Evolutionary conservation across 1,284 basidiomycete genomes (phyloP).

Genomic region (Binderoboletus segoi): DNA sequence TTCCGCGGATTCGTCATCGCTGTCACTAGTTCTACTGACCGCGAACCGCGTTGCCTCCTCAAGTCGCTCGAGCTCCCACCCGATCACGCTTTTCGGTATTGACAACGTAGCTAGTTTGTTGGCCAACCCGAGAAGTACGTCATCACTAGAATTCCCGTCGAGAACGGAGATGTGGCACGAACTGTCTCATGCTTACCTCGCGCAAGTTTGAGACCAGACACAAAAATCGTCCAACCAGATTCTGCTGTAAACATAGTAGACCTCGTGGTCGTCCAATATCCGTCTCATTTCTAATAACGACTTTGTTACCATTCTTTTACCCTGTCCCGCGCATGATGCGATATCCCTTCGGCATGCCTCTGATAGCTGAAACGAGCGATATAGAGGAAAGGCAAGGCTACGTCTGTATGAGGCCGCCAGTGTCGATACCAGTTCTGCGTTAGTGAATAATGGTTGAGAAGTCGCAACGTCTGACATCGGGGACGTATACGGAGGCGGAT

Average conservation of each 20-base stretch:
- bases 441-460: constrained; percentile 39
- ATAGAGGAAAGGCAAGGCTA: constrained; percentile 71
- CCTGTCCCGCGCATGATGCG: constrained; percentile 56
- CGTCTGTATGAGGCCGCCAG: constrained; percentile 70
- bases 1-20: constrained; percentile 54
- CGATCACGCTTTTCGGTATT: constrained; percentile 57
- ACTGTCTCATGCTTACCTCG: constrained; percentile 47
- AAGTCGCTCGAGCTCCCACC: constrained; percentile 69
- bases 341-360: constrained; percentile 68
- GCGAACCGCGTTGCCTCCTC: constrained; percentile 55
- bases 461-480: constrained; percentile 10
- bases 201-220: constrained; percentile 67
- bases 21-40: constrained; percentile 48
- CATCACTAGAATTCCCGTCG: constrained; percentile 49
- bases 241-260: constrained; percentile 81
- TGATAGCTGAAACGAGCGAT: constrained; percentile 72
- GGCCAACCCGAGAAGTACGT: constrained; percentile 49
- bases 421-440: constrained; percentile 49
- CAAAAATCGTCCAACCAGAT: constrained; percentile 82
- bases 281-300: constrained; percentile 69
- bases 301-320: constrained; percentile 61
- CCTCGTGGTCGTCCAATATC: constrained; percentile 76
- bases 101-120: constrained; percentile 40
- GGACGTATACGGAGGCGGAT: constrained; percentile 57
- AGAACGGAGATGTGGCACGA: neutral